Evolutionary conservation across 192 early-diverging fungal species (phyloP).

Genomic region (Backusella australiensis): DNA sequence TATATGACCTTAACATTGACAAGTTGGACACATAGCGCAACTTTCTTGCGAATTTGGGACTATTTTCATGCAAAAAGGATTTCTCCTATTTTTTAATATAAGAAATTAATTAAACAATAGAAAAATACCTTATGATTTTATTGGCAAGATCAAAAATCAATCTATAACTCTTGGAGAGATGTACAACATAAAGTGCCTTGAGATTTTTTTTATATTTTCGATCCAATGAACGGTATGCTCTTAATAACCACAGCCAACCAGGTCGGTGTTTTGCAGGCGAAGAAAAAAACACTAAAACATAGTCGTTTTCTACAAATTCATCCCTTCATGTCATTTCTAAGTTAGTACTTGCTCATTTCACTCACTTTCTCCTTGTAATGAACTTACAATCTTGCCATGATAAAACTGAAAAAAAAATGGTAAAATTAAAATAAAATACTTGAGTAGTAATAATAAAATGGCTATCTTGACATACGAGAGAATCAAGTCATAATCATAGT

Average conservation of each 20-base stretch:
- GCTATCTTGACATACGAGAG: slow-evolving; percentile 51
- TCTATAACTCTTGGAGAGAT: slow-evolving; percentile 82
- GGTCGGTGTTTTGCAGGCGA: slow-evolving; percentile 77
- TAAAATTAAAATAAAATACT: background rate
- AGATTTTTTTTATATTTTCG: slow-evolving; percentile 95
- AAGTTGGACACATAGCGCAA: slow-evolving; percentile 77
- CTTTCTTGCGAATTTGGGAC: slow-evolving; percentile 90
- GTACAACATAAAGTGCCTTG: slow-evolving; percentile 88
- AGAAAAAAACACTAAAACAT: slow-evolving; percentile 86
- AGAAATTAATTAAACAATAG: background rate
- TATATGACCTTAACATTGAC: slow-evolving; percentile 55
- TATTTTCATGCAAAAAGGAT: slow-evolving; percentile 24
- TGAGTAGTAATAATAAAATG: background rate
- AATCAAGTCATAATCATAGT: slow-evolving; percentile 82
- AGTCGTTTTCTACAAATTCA: slow-evolving; percentile 88
- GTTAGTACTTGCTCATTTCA: background rate
- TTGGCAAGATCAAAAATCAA: slow-evolving; percentile 85
- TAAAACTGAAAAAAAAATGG: slow-evolving; percentile 19
- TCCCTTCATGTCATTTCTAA: slow-evolving; percentile 52
- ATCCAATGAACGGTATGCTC: slow-evolving; percentile 75
- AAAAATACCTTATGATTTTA: slow-evolving; percentile 73
- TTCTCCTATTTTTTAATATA: background rate
- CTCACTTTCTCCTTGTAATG: background rate
- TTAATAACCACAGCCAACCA: slow-evolving; percentile 80
- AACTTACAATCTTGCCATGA: slow-evolving; percentile 37